Conservation (phyloP, 495 filamentous ascomycete species). For the Evernia prunastri region DNA sequence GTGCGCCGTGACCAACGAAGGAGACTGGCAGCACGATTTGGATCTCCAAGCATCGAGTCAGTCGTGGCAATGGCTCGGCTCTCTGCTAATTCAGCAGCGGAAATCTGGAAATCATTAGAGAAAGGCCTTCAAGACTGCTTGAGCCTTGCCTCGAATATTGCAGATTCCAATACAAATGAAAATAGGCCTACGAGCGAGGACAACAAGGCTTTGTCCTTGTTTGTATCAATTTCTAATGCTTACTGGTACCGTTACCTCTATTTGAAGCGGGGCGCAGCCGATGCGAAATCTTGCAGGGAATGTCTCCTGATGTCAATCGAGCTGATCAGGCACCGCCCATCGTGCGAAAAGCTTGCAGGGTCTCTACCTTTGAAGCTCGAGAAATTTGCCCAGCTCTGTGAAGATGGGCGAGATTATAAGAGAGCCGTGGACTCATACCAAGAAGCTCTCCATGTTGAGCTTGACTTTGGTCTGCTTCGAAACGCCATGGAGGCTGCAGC, state of each 20-base stretch:
- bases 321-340: conserved; percentile 36
- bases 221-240: conserved; percentile 66
- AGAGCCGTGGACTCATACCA: conserved; percentile 39
- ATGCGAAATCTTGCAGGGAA: conserved; percentile 34
- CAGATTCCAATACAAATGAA: conserved; percentile 28
- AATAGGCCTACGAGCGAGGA: conserved; percentile 25
- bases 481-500: conserved; percentile 29
- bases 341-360: conserved; percentile 40
- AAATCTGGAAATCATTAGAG: conserved; percentile 36
- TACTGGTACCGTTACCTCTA: conserved; percentile 63
- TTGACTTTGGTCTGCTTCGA: conserved; percentile 40
- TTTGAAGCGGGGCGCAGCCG: conserved; percentile 38
- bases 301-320: conserved; percentile 46
- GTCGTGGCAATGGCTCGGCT: conserved; percentile 45
- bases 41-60: conserved; percentile 50
- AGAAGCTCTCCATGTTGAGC: conserved; percentile 42
- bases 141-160: conserved; percentile 44
- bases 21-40: conserved; percentile 40
- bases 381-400: conserved; percentile 42
- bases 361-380: conserved; percentile 51
- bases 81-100: conserved; percentile 24
- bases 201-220: conserved; percentile 15
- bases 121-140: conserved; percentile 49
- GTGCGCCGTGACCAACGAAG: conserved; percentile 51
- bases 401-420: conserved; percentile 33